These are phyloP conservation scores for Paspalum vaginatum DNA, from an alignment of 176 grass and related monocot genomes.

Conservation along the genomic window DNA sequence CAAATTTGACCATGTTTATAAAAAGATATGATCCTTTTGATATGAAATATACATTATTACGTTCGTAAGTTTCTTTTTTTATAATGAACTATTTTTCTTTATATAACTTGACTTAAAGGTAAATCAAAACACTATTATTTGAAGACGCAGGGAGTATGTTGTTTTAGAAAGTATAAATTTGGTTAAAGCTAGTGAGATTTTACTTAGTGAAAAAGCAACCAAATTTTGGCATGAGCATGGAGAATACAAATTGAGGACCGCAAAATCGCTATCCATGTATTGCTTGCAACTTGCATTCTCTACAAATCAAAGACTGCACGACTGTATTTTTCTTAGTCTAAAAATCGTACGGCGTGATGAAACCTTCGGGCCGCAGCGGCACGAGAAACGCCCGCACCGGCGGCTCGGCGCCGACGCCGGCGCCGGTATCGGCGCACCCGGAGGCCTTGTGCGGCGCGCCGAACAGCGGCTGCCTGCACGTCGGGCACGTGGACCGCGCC, in stretches of 20 bases:
- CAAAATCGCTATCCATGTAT: not conserved
- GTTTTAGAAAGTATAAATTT: too few relatives aligned
- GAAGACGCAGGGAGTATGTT: too few relatives aligned
- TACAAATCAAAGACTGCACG: not conserved
- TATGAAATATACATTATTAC: too few relatives aligned
- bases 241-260: not conserved
- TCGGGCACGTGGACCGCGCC: conserved; percentile 63
- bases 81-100: too few relatives aligned
- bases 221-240: too few relatives aligned
- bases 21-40: too few relatives aligned
- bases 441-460: conserved; percentile 43
- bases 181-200: too few relatives aligned
- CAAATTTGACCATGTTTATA: too few relatives aligned
- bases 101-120: too few relatives aligned
- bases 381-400: conserved; percentile 42
- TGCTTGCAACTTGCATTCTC: not conserved
- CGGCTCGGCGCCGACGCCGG: not conserved
- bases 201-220: too few relatives aligned
- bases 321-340: conserved; percentile 13
- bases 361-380: conserved; percentile 48
- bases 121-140: too few relatives aligned
- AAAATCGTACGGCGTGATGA: conserved; percentile 46
- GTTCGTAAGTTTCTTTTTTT: too few relatives aligned
- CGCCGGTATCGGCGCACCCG: conserved; percentile 11
- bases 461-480: conserved; percentile 58